Conservation (phyloP, 805 yeast genomes). For the Starmerella geochares region DNA sequence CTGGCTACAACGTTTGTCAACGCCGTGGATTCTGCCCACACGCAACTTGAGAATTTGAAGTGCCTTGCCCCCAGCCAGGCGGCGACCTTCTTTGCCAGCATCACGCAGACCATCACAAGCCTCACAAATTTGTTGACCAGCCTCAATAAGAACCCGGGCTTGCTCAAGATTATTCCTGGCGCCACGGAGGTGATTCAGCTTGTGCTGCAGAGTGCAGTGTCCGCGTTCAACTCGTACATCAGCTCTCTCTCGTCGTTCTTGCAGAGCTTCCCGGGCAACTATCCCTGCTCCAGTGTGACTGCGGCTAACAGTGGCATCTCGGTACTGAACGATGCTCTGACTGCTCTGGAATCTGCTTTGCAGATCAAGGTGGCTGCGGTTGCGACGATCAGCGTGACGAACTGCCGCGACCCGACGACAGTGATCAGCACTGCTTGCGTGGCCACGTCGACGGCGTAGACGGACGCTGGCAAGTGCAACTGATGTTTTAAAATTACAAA, state of each 20-base stretch:
- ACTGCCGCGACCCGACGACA: not conserved
- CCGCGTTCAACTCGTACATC: not conserved
- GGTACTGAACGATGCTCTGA: not conserved
- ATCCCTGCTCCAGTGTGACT: not conserved
- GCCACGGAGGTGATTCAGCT: not conserved
- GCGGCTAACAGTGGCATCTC: not conserved
- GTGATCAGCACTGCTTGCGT: not conserved
- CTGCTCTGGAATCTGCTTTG: not conserved
- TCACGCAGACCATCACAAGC: not conserved
- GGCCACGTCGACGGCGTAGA: not conserved
- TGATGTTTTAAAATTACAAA: too few species aligned
- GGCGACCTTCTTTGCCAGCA: not conserved
- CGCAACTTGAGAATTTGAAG: not conserved
- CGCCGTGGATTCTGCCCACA: not conserved
- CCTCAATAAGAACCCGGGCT: not conserved
- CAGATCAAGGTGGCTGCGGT: not conserved
- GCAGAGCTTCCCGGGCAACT: not conserved
- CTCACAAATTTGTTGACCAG: not conserved
- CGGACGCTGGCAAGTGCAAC: too few species aligned
- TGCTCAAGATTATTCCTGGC: not conserved
- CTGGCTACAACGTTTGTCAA: not conserved
- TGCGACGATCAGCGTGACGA: not conserved
- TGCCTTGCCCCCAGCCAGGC: not conserved
- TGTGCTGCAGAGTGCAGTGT: not conserved
- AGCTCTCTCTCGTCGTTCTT: not conserved